phyloP scores from a whole-genome alignment of 164 flowering plant species.

The Liquidambar formosana region DNA sequence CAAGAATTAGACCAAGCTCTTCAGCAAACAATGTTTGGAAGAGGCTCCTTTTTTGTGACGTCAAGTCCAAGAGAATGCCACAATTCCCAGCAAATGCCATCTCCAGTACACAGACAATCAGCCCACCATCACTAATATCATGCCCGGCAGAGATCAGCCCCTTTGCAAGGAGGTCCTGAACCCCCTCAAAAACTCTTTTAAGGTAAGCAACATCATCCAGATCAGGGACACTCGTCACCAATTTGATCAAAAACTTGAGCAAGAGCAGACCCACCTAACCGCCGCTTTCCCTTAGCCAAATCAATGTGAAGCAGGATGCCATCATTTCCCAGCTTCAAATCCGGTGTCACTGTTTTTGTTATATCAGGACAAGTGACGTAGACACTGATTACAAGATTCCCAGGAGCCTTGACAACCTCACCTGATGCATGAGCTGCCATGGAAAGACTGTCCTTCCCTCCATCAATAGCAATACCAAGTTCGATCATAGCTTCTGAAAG shows the following conservation, averaged over 20 bases:
- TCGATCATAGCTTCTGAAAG: conserved; percentile 89
- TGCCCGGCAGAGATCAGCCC: conserved; percentile 87
- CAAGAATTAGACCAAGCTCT: conserved; percentile 88
- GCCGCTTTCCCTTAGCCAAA: conserved; percentile 77
- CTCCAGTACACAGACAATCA: conserved; percentile 64
- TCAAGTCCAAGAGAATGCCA: conserved; percentile 62
- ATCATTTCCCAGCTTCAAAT: conserved; percentile 76
- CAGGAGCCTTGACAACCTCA: conserved; percentile 95
- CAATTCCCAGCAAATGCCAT: conserved; percentile 99
- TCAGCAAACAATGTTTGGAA: conserved; percentile 78
- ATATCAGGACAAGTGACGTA: conserved; percentile 94
- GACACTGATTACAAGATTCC: conserved; percentile 85
- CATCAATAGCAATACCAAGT: conserved; percentile 95
- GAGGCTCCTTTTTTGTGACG: conserved; percentile 47
- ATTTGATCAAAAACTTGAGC: conserved; percentile 87
- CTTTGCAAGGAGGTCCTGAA: conserved; percentile 64
- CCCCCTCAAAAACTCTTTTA: conserved; percentile 62
- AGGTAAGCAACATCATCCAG: conserved; percentile 83
- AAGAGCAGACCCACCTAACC: conserved; percentile 95
- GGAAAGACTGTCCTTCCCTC: conserved; percentile 98
- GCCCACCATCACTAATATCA: conserved; percentile 95
- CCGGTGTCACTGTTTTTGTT: conserved; percentile 91
- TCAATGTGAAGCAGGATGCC: conserved; percentile 87
- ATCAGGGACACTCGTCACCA: conserved; percentile 87
- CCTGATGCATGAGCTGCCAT: conserved; percentile 85